A percentile compares a stretch with the other conserved stretches of the same genome.
phyloP scores from a whole-genome alignment of 768 basidiomycete species.

The Mycena floridula region DNA sequence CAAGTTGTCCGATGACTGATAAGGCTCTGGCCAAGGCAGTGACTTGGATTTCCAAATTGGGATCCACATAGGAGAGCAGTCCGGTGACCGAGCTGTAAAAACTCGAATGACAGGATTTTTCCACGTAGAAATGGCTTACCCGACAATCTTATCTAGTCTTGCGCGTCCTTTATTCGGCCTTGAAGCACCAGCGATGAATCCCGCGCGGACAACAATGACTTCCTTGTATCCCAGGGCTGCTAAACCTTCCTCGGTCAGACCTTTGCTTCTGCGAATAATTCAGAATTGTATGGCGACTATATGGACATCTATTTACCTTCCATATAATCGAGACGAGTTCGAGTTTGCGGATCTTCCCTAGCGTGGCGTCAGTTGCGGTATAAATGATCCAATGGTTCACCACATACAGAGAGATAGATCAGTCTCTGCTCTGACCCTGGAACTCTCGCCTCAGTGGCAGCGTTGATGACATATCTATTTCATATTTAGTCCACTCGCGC shows the following conservation, averaged over 20 bases:
- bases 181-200: slow-evolving; percentile 27
- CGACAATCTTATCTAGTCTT: too few species aligned
- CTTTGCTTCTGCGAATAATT: slow-evolving; percentile 40
- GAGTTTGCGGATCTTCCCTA: slow-evolving; percentile 41
- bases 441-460: slow-evolving; percentile 56
- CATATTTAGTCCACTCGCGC: not conserved
- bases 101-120: not conserved
- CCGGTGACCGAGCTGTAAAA: not conserved
- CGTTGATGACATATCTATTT: slow-evolving; percentile 65
- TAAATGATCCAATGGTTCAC: too few species aligned
- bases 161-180: too few species aligned
- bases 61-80: not conserved
- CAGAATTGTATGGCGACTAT: not conserved
- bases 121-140: too few species aligned
- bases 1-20: not conserved
- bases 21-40: not conserved
- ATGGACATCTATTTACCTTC: slow-evolving; percentile 16
- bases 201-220: slow-evolving; percentile 66
- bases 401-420: slow-evolving; percentile 63
- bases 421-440: slow-evolving; percentile 46
- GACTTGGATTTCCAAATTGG: not conserved
- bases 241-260: slow-evolving; percentile 63
- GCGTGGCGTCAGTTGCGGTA: too few species aligned
- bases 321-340: slow-evolving; percentile 45
- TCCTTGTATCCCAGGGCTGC: slow-evolving; percentile 66